These are phyloP conservation scores for Penicillium fuscoglaucum DNA, from an alignment of 2,329 filamentous ascomycete genomes.

Conservation along the genomic window DNA sequence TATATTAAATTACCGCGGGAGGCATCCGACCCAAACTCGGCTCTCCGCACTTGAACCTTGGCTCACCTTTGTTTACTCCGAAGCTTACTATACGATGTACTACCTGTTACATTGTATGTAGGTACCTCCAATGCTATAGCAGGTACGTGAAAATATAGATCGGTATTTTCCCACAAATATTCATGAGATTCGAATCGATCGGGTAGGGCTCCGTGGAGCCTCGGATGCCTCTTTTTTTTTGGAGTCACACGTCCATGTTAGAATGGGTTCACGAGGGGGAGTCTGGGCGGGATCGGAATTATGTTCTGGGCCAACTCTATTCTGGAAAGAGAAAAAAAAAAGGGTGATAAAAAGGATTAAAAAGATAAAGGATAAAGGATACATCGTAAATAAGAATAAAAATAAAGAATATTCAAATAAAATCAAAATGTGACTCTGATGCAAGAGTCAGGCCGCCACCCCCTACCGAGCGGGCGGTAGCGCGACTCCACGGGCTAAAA, in stretches of 20 bases:
- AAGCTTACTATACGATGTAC: background rate
- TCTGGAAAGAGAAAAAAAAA: background rate
- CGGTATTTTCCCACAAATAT: background rate
- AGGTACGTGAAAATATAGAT: background rate
- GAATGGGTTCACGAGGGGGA: background rate
- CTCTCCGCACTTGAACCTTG: conserved; percentile 16
- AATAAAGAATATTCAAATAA: conserved; percentile 8
- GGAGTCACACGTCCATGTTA: background rate
- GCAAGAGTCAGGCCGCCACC: conserved; percentile 30
- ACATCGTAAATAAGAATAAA: conserved; percentile 3
- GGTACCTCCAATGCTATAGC: background rate
- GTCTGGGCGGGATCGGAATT: background rate
- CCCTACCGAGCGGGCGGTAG: conserved; percentile 33
- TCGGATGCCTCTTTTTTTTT: background rate
- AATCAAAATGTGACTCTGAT: conserved; percentile 12
- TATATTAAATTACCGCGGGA: conserved; percentile 14
- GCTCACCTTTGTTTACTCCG: conserved; percentile 13
- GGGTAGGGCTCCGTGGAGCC: background rate
- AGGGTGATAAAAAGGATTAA: background rate
- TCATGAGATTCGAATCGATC: background rate
- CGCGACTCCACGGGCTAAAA: conserved; percentile 22
- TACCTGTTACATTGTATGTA: background rate
- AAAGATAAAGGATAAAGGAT: background rate
- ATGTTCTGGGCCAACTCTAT: conserved; percentile 5
- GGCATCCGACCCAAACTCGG: conserved; percentile 7